Conservation (phyloP, 202 grass and related monocot species). For the Alloteropsis angusta region DNA sequence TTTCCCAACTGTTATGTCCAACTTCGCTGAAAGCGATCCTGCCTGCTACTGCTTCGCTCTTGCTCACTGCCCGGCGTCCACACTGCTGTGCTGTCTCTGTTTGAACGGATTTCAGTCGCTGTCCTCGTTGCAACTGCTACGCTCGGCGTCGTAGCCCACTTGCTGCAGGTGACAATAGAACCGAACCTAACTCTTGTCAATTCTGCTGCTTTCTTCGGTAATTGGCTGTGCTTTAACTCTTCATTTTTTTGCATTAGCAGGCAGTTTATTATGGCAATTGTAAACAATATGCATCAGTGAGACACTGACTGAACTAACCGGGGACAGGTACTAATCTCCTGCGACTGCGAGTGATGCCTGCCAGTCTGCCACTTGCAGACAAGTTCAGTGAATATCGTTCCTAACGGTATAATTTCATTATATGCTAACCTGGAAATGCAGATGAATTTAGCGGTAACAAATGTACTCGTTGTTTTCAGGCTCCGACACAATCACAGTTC, state of each 20-base stretch:
- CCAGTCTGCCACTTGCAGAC: not conserved
- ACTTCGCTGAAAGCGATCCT: conserved; percentile 35
- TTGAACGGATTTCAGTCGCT: conserved; percentile 16
- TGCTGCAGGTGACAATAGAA: conserved; percentile 11
- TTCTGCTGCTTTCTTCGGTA: not conserved
- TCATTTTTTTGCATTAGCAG: not conserved
- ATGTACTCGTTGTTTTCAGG: not conserved
- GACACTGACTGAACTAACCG: not conserved
- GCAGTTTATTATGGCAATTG: not conserved
- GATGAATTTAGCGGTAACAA: not conserved
- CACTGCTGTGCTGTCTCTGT: not conserved
- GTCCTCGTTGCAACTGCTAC: conserved; percentile 36
- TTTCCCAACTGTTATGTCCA: conserved; percentile 67
- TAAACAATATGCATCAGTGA: not conserved
- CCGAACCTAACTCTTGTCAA: conserved; percentile 7
- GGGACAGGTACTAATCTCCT: not conserved
- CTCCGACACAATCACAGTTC: not conserved
- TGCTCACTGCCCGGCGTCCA: not conserved
- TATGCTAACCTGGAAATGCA: not conserved
- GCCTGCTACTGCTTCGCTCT: conserved; percentile 7
- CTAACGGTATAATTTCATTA: not conserved
- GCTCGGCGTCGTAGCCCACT: conserved; percentile 11
- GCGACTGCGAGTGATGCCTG: not conserved
- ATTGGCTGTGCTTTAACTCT: not conserved
- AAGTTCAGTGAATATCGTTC: not conserved